Conservation (phyloP, 371 early-diverging fungal species). For the Mortierella sp. region DNA sequence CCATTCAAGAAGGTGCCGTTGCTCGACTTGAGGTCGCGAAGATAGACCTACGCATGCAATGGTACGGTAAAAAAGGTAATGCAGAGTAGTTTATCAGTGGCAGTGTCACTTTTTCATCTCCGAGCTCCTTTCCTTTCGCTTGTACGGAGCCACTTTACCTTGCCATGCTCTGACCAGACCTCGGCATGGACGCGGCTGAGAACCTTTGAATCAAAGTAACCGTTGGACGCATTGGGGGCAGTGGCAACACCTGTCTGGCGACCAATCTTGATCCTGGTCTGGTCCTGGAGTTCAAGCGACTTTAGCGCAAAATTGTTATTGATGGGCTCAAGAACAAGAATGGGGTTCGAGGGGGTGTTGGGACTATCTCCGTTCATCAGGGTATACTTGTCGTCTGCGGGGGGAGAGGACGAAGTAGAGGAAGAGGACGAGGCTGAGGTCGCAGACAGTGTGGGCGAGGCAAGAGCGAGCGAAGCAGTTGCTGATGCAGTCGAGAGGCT, state of each 20-base stretch:
- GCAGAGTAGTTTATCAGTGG: too few species aligned
- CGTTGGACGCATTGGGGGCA: constrained; percentile 72
- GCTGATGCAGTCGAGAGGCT: constrained; percentile 41
- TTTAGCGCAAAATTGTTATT: constrained; percentile 73
- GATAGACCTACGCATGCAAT: constrained; percentile 62
- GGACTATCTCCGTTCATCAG: constrained; percentile 7
- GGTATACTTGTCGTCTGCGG: constrained; percentile 6
- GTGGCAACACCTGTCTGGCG: constrained; percentile 75
- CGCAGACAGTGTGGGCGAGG: constrained; percentile 17
- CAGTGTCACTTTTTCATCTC: not conserved
- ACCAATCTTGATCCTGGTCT: constrained; percentile 70
- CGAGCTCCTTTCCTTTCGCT: not conserved
- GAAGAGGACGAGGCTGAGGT: constrained; percentile 19
- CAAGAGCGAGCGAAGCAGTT: constrained; percentile 9
- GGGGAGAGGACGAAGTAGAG: constrained; percentile 20
- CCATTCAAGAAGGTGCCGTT: constrained; percentile 93
- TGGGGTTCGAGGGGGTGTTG: constrained; percentile 18
- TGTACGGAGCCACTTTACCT: constrained; percentile 56
- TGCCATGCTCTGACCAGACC: constrained; percentile 76
- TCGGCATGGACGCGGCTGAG: constrained; percentile 84
- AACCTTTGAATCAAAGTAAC: constrained; percentile 84
- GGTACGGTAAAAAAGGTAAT: too few species aligned
- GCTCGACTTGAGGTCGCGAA: constrained; percentile 84
- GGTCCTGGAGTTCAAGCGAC: constrained; percentile 66
- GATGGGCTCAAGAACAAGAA: constrained; percentile 67